These are phyloP conservation scores for Plasmodium billcollinsi DNA, from an alignment of 169 alveolate genomes.

Conservation along the genomic window DNA sequence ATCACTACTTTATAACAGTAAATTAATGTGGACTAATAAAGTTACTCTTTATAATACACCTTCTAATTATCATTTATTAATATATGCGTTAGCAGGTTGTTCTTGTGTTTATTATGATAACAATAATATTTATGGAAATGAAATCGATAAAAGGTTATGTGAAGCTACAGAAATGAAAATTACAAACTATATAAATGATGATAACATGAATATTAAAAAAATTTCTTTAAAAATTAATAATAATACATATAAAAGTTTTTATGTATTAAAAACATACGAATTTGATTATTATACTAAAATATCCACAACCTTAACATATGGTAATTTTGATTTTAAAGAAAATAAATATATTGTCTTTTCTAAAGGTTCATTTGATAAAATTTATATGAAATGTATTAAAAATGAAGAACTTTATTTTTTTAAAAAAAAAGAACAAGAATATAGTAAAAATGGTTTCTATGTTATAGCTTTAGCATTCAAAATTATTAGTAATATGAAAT, in stretches of 20 bases:
- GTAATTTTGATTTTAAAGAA: slow-evolving; percentile 41
- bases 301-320: slow-evolving; percentile 63
- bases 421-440: slow-evolving; percentile 77
- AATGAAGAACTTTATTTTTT: slow-evolving; percentile 34
- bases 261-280: slow-evolving; percentile 41
- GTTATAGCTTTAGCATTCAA: slow-evolving; percentile 70
- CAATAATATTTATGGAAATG: slow-evolving; percentile 52
- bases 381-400: slow-evolving; percentile 55
- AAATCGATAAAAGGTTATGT: slow-evolving; percentile 51
- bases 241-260: slow-evolving; percentile 19
- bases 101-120: slow-evolving; percentile 58
- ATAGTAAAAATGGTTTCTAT: slow-evolving; percentile 73
- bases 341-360: slow-evolving; percentile 58
- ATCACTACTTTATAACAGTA: slow-evolving; percentile 66
- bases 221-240: slow-evolving; percentile 41
- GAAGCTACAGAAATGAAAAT: slow-evolving; percentile 72
- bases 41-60: slow-evolving; percentile 64
- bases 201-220: slow-evolving; percentile 48
- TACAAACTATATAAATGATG: slow-evolving; percentile 24
- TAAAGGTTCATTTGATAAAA: slow-evolving; percentile 73
- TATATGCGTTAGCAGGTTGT: slow-evolving; percentile 74
- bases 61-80: slow-evolving; percentile 27
- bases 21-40: slow-evolving; percentile 64
- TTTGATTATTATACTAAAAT: slow-evolving; percentile 70
- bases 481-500: slow-evolving; percentile 29